phyloP scores from a whole-genome alignment of 495 filamentous ascomycete species.

The Penicillium nucicola region DNA sequence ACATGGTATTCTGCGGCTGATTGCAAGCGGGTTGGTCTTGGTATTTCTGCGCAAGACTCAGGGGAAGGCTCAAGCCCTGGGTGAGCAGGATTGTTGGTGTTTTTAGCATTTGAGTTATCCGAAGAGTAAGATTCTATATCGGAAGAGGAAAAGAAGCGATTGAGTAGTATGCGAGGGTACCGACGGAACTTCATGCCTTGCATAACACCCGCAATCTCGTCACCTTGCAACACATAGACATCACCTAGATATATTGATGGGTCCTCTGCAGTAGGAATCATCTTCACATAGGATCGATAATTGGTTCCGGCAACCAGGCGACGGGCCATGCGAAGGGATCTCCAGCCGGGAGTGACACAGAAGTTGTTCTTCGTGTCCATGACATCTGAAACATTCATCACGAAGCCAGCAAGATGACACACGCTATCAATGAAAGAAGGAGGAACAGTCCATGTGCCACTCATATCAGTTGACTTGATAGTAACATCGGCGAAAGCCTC shows the following conservation, averaged over 20 bases:
- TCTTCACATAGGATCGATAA: slow-evolving; percentile 43
- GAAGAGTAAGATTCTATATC: not conserved
- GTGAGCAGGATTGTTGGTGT: too few relatives aligned
- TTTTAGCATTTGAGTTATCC: too few relatives aligned
- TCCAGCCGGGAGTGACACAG: slow-evolving; percentile 44
- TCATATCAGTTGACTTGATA: slow-evolving; percentile 12
- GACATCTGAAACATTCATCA: slow-evolving; percentile 50
- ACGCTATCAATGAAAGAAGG: slow-evolving; percentile 50
- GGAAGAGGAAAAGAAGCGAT: slow-evolving; percentile 21
- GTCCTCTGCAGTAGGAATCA: slow-evolving; percentile 33
- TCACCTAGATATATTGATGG: slow-evolving; percentile 32
- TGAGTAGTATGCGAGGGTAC: slow-evolving; percentile 22
- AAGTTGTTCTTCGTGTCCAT: slow-evolving; percentile 45
- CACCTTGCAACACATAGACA: slow-evolving; percentile 37
- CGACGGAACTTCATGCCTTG: slow-evolving; percentile 30
- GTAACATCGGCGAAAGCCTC: slow-evolving; percentile 40
- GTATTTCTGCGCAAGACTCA: too few relatives aligned
- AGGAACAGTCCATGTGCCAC: not conserved
- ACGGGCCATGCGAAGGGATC: slow-evolving; percentile 29
- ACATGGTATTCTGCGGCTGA: too few relatives aligned
- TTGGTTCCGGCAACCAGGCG: slow-evolving; percentile 20
- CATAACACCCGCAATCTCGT: slow-evolving; percentile 33
- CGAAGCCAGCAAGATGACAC: slow-evolving; percentile 52
- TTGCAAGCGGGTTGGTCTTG: too few relatives aligned
- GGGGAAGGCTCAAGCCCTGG: too few relatives aligned